A percentile compares a stretch with the other conserved stretches of the same genome.
These are phyloP conservation scores for Claviceps humidiphila DNA, from an alignment of 2,329 filamentous ascomycete species.

Conservation along the genomic window DNA sequence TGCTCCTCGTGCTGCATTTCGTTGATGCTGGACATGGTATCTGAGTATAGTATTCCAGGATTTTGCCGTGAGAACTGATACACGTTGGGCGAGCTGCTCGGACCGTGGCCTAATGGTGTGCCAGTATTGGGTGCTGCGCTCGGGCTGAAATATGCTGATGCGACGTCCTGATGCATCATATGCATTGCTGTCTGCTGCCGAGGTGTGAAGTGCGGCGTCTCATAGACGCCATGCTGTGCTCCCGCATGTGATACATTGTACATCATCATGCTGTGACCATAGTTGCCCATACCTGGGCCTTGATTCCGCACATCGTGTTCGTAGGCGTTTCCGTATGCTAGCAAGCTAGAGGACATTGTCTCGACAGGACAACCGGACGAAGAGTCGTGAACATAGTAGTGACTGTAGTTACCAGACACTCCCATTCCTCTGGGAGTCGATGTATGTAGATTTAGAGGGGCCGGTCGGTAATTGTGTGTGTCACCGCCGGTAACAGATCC, in stretches of 20 bases:
- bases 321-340: conserved; percentile 53
- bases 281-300: conserved; percentile 41
- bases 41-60: conserved; percentile 39
- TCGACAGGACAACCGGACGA: conserved; percentile 37
- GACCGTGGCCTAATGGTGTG: conserved; percentile 36
- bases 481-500: conserved; percentile 19
- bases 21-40: conserved; percentile 32
- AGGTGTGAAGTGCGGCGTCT: conserved; percentile 60
- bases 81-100: conserved; percentile 41
- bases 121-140: conserved; percentile 36
- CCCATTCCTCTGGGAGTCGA: conserved; percentile 37
- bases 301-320: conserved; percentile 46
- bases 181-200: conserved; percentile 68
- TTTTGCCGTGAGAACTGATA: conserved; percentile 53
- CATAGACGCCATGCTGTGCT: conserved; percentile 55
- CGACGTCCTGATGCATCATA: conserved; percentile 38
- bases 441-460: conserved; percentile 36
- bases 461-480: conserved; percentile 33
- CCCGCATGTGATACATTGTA: conserved; percentile 61
- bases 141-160: conserved; percentile 58
- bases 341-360: conserved; percentile 41
- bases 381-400: conserved; percentile 42
- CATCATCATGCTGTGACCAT: conserved; percentile 56
- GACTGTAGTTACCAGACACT: conserved; percentile 42
- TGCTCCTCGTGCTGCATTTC: conserved; percentile 24